These are phyloP conservation scores for Apostasia shenzhenica DNA, from an alignment of 106 monocot genomes.

Conservation along the genomic window DNA sequence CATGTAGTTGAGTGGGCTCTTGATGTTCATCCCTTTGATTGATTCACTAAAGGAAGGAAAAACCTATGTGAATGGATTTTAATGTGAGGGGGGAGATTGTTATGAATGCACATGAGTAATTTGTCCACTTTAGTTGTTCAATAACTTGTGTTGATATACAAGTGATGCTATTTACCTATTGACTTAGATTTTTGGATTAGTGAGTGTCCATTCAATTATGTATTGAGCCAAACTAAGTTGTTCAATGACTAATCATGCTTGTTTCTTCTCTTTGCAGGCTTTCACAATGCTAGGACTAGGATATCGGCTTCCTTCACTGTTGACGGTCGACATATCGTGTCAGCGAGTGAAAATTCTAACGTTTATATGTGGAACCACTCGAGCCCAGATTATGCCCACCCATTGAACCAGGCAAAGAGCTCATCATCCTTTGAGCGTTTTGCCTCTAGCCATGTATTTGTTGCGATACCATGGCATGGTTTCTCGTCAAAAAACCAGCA, in stretches of 20 bases:
- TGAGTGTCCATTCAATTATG: background rate
- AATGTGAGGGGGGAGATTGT: too few relatives aligned
- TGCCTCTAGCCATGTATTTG: slow-evolving; percentile 35
- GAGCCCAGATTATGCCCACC: slow-evolving; percentile 11
- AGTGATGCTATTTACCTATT: too few relatives aligned
- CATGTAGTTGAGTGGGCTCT: too few relatives aligned
- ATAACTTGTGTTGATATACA: too few relatives aligned
- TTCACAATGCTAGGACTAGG: slow-evolving; percentile 43
- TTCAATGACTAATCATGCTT: background rate
- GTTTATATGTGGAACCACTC: slow-evolving; percentile 70
- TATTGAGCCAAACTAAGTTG: background rate
- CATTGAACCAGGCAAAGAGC: slow-evolving; percentile 33
- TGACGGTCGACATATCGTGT: slow-evolving; percentile 66
- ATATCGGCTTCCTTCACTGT: slow-evolving; percentile 79
- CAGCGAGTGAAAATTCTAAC: slow-evolving; percentile 80
- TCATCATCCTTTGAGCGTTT: slow-evolving; percentile 54
- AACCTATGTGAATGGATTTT: too few relatives aligned
- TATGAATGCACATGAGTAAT: too few relatives aligned
- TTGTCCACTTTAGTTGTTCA: too few relatives aligned
- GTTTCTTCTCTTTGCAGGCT: slow-evolving; percentile 28
- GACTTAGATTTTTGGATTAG: too few relatives aligned
- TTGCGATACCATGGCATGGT: slow-evolving; percentile 79
- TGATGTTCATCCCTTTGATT: too few relatives aligned
- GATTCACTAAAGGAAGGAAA: too few relatives aligned
- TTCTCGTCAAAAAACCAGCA: slow-evolving; percentile 10